Percentiles rank a stretch among this genome's conserved stretches.
These are phyloP conservation scores for Cryptosporidium viatorum DNA, from an alignment of 169 alveolate species.

Conservation along the genomic window DNA sequence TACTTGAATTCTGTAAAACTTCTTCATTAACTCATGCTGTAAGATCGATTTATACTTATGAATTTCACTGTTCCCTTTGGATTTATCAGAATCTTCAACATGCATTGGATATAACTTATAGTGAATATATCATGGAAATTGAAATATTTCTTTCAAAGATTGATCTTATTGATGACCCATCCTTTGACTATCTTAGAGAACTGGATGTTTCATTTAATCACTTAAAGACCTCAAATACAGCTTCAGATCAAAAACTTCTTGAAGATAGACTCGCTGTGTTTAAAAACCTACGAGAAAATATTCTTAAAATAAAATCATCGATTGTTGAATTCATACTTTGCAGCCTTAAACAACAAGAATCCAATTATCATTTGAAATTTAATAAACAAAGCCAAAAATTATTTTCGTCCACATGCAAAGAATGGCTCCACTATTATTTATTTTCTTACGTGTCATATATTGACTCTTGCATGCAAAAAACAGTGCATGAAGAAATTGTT, in stretches of 20 bases:
- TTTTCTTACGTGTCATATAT: constrained; percentile 58
- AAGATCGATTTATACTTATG: constrained; percentile 43
- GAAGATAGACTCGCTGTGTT: constrained; percentile 18
- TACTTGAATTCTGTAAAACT: constrained; percentile 40
- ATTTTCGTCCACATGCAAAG: constrained; percentile 13
- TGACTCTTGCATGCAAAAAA: constrained; percentile 47
- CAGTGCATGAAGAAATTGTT: constrained; percentile 16
- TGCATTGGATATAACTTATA: constrained; percentile 10
- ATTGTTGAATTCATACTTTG: constrained; percentile 18
- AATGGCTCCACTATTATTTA: constrained; percentile 59
- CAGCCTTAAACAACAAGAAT: constrained; percentile 17
- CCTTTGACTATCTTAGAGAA: constrained; percentile 24
- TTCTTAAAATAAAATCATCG: neutral
- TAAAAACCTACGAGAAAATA: constrained; percentile 6
- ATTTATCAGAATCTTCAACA: constrained; percentile 37
- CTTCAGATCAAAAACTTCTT: neutral
- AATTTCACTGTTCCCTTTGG: constrained; percentile 51
- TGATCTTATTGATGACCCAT: constrained; percentile 13
- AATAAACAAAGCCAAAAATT: neutral
- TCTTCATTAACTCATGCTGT: neutral
- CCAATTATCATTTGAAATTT: neutral
- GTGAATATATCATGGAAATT: constrained; percentile 15
- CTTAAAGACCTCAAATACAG: neutral
- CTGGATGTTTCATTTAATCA: constrained; percentile 24
- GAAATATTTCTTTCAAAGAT: constrained; percentile 5